Percentiles rank a stretch among this genome's conserved stretches.
Evolutionary conservation across 108 stramenopile species (phyloP).

Genomic region (Halocafeteria seosinensis): DNA sequence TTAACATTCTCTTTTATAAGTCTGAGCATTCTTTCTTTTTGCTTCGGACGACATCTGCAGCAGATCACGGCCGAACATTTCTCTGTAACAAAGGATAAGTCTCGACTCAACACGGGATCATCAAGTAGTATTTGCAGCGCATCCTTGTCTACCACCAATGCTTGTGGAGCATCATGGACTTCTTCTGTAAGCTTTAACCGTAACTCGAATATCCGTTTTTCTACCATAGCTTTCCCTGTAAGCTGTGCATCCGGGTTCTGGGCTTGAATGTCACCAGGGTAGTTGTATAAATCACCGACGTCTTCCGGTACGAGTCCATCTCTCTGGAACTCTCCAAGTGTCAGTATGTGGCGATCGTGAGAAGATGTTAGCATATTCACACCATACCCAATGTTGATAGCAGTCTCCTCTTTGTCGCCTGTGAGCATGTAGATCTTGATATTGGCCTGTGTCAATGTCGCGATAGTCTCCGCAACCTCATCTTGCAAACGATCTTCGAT

Average conservation of each 20-base stretch:
- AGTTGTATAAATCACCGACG: background rate
- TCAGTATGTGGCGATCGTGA: background rate
- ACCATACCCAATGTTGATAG: slow-evolving; percentile 34
- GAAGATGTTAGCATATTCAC: background rate
- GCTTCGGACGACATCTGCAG: background rate
- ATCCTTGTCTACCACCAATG: background rate
- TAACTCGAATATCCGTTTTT: background rate
- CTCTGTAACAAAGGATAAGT: background rate
- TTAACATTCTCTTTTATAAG: slow-evolving; percentile 18
- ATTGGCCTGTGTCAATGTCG: slow-evolving; percentile 23
- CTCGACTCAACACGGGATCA: background rate
- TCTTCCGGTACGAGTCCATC: background rate
- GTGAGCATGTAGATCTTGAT: slow-evolving; percentile 44
- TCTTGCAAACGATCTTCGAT: slow-evolving; percentile 39
- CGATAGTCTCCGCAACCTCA: slow-evolving; percentile 32
- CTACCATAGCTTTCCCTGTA: background rate
- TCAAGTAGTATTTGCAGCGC: background rate
- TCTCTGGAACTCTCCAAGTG: background rate
- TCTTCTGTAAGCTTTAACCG: background rate
- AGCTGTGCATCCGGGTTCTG: background rate
- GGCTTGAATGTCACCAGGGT: too few relatives aligned
- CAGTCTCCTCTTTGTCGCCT: slow-evolving; percentile 43
- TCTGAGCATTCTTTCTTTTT: slow-evolving; percentile 5
- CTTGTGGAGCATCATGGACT: background rate
- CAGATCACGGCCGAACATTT: background rate